A percentile compares a stretch with the other conserved stretches of the same genome.
Evolutionary conservation across 305 asterid species (phyloP).

Genomic region (Ruellia speciosa): DNA sequence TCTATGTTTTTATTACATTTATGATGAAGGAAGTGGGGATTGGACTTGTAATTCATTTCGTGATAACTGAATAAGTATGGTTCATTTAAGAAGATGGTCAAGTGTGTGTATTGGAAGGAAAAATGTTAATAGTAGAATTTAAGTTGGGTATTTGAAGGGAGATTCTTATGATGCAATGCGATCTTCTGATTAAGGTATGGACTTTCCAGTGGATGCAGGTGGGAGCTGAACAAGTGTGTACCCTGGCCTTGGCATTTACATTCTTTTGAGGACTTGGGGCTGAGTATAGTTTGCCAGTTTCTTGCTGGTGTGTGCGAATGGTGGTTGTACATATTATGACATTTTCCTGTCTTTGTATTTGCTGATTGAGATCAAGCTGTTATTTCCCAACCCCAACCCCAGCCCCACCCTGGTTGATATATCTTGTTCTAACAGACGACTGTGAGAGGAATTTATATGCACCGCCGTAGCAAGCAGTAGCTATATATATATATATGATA

Average conservation of each 20-base stretch:
- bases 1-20: too few relatives aligned
- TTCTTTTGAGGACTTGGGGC: slow-evolving; percentile 22
- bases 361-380: background rate
- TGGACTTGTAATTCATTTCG: background rate
- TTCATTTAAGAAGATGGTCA: too few relatives aligned
- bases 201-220: slow-evolving; percentile 53
- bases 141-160: background rate
- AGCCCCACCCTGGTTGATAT: background rate
- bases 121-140: background rate
- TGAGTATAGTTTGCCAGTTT: slow-evolving; percentile 25
- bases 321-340: background rate
- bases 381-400: too few relatives aligned
- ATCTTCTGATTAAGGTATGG: slow-evolving; percentile 22
- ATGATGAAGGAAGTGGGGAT: too few relatives aligned
- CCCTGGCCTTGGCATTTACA: background rate
- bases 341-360: background rate
- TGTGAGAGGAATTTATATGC: too few relatives aligned
- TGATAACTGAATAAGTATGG: too few relatives aligned
- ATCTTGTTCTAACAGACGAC: too few relatives aligned
- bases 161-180: background rate
- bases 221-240: slow-evolving; percentile 37
- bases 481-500: too few relatives aligned
- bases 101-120: background rate
- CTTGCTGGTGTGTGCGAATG: background rate
- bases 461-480: too few relatives aligned